These are phyloP conservation scores for Aspergillus nanangensis DNA, from an alignment of 495 filamentous ascomycete species.

Conservation along the genomic window DNA sequence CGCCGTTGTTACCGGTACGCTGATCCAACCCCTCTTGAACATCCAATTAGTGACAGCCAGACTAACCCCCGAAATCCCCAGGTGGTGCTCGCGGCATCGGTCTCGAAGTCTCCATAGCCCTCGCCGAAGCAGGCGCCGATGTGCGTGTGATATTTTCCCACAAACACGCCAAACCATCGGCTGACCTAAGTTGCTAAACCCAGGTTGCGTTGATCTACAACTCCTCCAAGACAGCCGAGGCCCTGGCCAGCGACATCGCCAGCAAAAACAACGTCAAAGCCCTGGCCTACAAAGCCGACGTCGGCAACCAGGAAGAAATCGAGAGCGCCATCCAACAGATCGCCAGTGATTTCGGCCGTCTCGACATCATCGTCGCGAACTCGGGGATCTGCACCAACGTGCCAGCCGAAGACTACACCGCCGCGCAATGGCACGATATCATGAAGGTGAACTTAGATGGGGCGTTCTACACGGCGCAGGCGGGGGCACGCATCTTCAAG, in stretches of 20 bases:
- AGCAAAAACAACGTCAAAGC: conserved; percentile 64
- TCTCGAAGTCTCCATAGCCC: conserved; percentile 61
- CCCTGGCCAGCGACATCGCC: conserved; percentile 65
- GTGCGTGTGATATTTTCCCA: conserved; percentile 9
- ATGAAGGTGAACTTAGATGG: conserved; percentile 47
- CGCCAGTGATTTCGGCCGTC: conserved; percentile 59
- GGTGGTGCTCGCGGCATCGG: conserved; percentile 80
- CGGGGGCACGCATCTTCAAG: conserved; percentile 38
- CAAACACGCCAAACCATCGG: background rate
- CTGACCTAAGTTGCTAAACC: background rate
- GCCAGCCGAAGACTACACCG: conserved; percentile 33
- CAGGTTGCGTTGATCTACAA: conserved; percentile 51
- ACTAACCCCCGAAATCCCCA: too few species aligned
- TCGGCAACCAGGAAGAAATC: conserved; percentile 53
- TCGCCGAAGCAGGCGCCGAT: conserved; percentile 78
- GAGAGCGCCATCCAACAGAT: conserved; percentile 48
- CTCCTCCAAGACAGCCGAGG: conserved; percentile 62
- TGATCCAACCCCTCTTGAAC: background rate
- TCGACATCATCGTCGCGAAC: conserved; percentile 77
- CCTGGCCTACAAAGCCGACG: conserved; percentile 64
- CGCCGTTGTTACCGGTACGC: conserved; percentile 26
- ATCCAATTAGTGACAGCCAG: background rate
- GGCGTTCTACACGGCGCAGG: conserved; percentile 42
- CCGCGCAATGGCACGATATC: conserved; percentile 30
- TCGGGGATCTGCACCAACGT: conserved; percentile 56